These are phyloP conservation scores for Macrotyloma uniflorum DNA, from an alignment of 306 rosid genomes.

Conservation along the genomic window DNA sequence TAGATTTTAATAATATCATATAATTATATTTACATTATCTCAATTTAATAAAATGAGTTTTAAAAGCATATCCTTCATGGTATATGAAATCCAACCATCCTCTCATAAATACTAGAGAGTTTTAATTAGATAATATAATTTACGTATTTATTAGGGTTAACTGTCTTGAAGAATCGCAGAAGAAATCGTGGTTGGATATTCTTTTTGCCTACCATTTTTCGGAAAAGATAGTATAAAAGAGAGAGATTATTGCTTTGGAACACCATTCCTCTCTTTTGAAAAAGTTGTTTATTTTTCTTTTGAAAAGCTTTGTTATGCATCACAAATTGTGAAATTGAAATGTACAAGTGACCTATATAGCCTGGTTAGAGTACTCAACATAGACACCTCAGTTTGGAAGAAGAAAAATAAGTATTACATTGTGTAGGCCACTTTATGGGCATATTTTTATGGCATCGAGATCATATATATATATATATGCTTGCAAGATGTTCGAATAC, in stretches of 20 bases:
- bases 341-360: slow-evolving; percentile 21
- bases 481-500: not conserved
- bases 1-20: too few relatives aligned
- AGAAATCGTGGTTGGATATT: not conserved
- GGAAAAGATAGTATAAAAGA: not conserved
- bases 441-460: not conserved
- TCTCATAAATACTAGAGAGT: too few relatives aligned
- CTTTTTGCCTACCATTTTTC: not conserved
- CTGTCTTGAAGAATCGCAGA: not conserved
- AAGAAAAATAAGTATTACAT: not conserved
- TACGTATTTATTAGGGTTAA: too few relatives aligned
- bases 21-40: too few relatives aligned
- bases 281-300: not conserved
- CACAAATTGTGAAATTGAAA: slow-evolving; percentile 27
- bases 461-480: too few relatives aligned
- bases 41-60: too few relatives aligned
- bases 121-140: too few relatives aligned
- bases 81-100: too few relatives aligned
- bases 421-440: not conserved
- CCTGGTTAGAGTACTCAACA: slow-evolving; percentile 6
- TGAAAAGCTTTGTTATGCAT: not conserved
- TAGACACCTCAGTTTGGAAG: slow-evolving; percentile 10
- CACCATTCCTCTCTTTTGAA: not conserved
- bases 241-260: slow-evolving; percentile 12
- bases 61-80: too few relatives aligned